Evolutionary conservation across 1,284 basidiomycete species (phyloP).

Genomic region (Moesziomyces sp.): DNA sequence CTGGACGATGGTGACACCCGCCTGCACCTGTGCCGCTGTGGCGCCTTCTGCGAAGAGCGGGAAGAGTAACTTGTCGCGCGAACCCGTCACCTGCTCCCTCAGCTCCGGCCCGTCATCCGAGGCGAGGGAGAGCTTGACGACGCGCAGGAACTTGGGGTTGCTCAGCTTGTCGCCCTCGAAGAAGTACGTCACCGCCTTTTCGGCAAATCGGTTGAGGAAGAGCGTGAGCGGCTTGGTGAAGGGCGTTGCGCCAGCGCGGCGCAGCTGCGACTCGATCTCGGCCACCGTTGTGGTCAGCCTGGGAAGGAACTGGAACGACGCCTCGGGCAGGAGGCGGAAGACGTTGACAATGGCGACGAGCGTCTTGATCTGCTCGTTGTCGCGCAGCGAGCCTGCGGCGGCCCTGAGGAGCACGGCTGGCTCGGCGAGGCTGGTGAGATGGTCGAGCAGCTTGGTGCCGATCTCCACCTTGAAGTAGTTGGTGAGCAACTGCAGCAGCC

Average conservation of each 20-base stretch:
- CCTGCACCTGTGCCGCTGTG: constrained; percentile 37
- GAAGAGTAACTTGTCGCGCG: constrained; percentile 46
- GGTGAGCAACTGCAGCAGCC: constrained; percentile 92
- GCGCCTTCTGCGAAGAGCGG: constrained; percentile 57
- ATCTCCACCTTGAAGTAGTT: constrained; percentile 99
- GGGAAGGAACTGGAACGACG: constrained; percentile 91
- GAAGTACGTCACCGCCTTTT: constrained; percentile 85
- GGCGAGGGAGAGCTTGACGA: constrained; percentile 57
- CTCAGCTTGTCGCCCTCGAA: constrained; percentile 76
- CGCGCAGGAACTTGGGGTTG: constrained; percentile 66
- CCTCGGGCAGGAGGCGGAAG: constrained; percentile 87
- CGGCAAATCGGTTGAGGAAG: constrained; percentile 90
- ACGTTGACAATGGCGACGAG: constrained; percentile 94
- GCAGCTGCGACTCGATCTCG: constrained; percentile 90
- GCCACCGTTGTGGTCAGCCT: constrained; percentile 87
- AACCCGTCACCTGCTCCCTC: constrained; percentile 49
- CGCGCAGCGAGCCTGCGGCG: constrained; percentile 69
- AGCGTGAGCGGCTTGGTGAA: constrained; percentile 93
- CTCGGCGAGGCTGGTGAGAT: constrained; percentile 70
- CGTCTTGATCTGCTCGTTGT: constrained; percentile 91
- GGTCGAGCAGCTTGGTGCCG: constrained; percentile 94
- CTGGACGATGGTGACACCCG: constrained; percentile 77
- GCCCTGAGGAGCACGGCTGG: constrained; percentile 59
- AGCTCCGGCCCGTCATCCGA: constrained; percentile 58
- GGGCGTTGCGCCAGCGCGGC: constrained; percentile 87